These are phyloP conservation scores for bread wheat (Triticum aestivum) DNA, from an alignment of 176 grass and related monocot genomes.

Conservation along the genomic window DNA sequence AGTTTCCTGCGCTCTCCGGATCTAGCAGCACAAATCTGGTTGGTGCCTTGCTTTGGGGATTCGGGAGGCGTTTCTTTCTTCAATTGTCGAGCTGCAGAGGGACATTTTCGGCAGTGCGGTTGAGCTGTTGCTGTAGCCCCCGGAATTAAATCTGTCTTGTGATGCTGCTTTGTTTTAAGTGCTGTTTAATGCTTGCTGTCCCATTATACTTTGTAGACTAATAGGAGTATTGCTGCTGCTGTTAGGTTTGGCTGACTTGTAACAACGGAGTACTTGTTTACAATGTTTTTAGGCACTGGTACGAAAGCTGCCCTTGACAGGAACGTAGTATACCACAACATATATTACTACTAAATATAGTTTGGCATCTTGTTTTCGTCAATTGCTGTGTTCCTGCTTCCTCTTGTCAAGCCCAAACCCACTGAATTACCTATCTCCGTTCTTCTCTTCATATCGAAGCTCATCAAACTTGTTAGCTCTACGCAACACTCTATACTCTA, in stretches of 20 bases:
- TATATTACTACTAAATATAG: background rate
- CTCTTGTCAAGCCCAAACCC: conserved; percentile 22
- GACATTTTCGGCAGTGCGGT: background rate
- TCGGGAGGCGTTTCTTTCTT: background rate
- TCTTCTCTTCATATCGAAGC: background rate
- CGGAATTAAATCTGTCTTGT: background rate
- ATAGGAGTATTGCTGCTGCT: background rate
- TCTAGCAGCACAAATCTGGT: conserved; percentile 14
- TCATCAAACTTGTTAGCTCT: background rate
- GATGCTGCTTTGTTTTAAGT: background rate
- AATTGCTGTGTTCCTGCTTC: conserved; percentile 3
- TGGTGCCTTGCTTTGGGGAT: background rate
- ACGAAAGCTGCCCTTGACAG: background rate
- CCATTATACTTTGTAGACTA: background rate
- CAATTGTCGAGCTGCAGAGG: conserved; percentile 5
- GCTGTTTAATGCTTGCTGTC: conserved; percentile 22
- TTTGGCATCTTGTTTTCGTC: conserved; percentile 18
- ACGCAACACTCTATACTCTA: conserved; percentile 23
- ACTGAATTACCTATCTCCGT: background rate
- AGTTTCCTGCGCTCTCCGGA: background rate
- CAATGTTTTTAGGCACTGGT: conserved; percentile 4
- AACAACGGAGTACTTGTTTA: conserved; percentile 16
- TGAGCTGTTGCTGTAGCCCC: conserved; percentile 18
- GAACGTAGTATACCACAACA: background rate
- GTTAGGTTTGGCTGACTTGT: conserved; percentile 20